Evolutionary conservation across 352 stramenopile genomes (phyloP).

Genomic region (Globisporangium spinosum): DNA sequence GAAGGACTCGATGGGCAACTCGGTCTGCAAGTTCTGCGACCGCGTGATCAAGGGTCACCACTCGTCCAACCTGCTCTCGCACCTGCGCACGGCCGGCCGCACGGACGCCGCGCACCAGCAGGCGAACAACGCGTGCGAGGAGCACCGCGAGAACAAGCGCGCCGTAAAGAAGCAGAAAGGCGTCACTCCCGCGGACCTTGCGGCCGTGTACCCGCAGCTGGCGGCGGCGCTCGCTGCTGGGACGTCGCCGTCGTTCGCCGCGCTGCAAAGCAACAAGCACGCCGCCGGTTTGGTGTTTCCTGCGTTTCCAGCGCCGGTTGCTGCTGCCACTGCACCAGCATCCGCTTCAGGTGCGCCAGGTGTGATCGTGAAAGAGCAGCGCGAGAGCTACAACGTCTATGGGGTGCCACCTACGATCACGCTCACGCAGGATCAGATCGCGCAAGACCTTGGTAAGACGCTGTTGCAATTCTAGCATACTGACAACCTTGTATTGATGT

Average conservation of each 20-base stretch:
- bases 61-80: slow-evolving; percentile 78
- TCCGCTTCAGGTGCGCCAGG: neutral
- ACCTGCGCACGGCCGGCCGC: slow-evolving; percentile 68
- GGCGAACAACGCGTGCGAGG: slow-evolving; percentile 68
- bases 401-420: slow-evolving; percentile 20
- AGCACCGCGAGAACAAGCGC: slow-evolving; percentile 78
- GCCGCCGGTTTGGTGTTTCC: neutral
- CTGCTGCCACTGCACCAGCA: neutral
- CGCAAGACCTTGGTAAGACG: slow-evolving; percentile 54
- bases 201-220: slow-evolving; percentile 38
- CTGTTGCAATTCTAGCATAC: neutral
- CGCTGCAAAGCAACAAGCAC: neutral
- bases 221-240: slow-evolving; percentile 24
- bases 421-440: slow-evolving; percentile 58
- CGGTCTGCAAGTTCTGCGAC: slow-evolving; percentile 82
- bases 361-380: slow-evolving; percentile 44
- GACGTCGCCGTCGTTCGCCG: neutral
- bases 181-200: slow-evolving; percentile 51
- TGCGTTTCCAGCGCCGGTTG: neutral
- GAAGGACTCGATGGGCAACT: slow-evolving; percentile 72
- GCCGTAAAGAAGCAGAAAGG: slow-evolving; percentile 76
- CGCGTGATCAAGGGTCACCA: slow-evolving; percentile 85
- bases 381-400: slow-evolving; percentile 24
- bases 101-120: slow-evolving; percentile 71
- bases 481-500: neutral